phyloP scores from a whole-genome alignment of 345 rosid species.

The Euphorbia lathyris region DNA sequence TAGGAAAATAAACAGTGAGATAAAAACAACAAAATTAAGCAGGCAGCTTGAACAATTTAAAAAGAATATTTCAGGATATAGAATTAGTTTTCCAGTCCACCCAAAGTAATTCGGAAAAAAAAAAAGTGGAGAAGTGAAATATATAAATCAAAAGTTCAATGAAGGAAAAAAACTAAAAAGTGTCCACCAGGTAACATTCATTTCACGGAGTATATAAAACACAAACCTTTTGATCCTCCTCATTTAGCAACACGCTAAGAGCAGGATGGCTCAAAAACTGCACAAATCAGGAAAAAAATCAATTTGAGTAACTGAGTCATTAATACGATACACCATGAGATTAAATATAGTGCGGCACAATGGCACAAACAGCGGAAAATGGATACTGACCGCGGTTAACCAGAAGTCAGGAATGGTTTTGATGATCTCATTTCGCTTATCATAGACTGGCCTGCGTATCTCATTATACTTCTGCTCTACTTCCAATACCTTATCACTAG shows the following conservation, averaged over 20 bases:
- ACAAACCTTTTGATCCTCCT: slow-evolving; percentile 90
- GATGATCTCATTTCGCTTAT: slow-evolving; percentile 70
- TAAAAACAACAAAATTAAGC: neutral
- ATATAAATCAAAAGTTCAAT: neutral
- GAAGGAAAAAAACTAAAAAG: neutral
- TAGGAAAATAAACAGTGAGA: neutral
- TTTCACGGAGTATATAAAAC: neutral
- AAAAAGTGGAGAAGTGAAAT: neutral
- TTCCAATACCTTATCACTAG: slow-evolving; percentile 84
- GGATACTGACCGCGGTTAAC: slow-evolving; percentile 78
- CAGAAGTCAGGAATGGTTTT: slow-evolving; percentile 85
- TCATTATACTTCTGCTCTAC: slow-evolving; percentile 87
- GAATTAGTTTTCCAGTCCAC: neutral
- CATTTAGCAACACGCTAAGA: slow-evolving; percentile 70
- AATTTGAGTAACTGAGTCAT: neutral
- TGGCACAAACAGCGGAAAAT: slow-evolving; percentile 3
- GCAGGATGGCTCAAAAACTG: slow-evolving; percentile 92
- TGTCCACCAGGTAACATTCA: neutral
- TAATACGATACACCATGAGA: neutral
- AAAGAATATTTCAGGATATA: neutral
- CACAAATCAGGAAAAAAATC: slow-evolving; percentile 14
- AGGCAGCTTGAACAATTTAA: neutral
- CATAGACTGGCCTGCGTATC: slow-evolving; percentile 82
- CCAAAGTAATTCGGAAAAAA: neutral
- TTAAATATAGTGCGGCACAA: neutral